These are phyloP conservation scores for Penicillium sp. DNA, from an alignment of 2,329 filamentous ascomycete genomes.

Conservation along the genomic window DNA sequence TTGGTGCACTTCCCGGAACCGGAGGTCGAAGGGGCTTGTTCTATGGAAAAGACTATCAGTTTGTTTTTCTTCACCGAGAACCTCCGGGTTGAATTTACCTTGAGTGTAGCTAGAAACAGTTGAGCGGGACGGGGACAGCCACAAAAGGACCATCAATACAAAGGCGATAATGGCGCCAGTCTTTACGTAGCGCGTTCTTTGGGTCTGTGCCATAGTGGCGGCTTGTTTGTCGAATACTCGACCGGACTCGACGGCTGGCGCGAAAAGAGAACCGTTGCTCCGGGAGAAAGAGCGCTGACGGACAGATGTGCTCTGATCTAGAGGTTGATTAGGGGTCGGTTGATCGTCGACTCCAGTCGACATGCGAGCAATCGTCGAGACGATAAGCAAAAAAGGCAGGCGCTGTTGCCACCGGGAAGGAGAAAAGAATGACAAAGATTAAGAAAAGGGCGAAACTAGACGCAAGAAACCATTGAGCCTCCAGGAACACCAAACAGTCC, in stretches of 20 bases:
- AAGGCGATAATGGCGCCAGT: constrained; percentile 60
- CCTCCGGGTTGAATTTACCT: constrained; percentile 14
- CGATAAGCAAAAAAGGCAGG: constrained; percentile 19
- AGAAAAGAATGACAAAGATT: constrained; percentile 27
- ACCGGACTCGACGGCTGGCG: constrained; percentile 50
- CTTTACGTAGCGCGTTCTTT: constrained; percentile 61
- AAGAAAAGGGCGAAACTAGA: constrained; percentile 5
- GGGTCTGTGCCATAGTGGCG: constrained; percentile 61
- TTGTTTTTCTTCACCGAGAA: background rate
- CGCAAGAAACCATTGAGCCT: constrained; percentile 30
- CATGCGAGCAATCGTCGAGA: constrained; percentile 46
- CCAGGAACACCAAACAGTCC: constrained; percentile 25
- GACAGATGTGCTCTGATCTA: constrained; percentile 50
- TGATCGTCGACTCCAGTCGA: constrained; percentile 55
- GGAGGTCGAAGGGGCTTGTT: constrained; percentile 30
- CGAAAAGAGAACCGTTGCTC: constrained; percentile 42
- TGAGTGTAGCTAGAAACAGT: constrained; percentile 23
- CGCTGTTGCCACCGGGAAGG: constrained; percentile 17
- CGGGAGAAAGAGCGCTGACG: constrained; percentile 57
- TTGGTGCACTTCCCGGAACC: constrained; percentile 75
- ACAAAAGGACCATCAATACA: constrained; percentile 57
- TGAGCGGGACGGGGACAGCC: constrained; percentile 48
- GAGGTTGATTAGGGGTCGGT: constrained; percentile 53
- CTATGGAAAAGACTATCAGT: constrained; percentile 16
- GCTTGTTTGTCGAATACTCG: constrained; percentile 41